A percentile compares a stretch with the other conserved stretches of the same genome.
phyloP scores from a whole-genome alignment of 257 asterid species.

The Gentiana macrophylla region DNA sequence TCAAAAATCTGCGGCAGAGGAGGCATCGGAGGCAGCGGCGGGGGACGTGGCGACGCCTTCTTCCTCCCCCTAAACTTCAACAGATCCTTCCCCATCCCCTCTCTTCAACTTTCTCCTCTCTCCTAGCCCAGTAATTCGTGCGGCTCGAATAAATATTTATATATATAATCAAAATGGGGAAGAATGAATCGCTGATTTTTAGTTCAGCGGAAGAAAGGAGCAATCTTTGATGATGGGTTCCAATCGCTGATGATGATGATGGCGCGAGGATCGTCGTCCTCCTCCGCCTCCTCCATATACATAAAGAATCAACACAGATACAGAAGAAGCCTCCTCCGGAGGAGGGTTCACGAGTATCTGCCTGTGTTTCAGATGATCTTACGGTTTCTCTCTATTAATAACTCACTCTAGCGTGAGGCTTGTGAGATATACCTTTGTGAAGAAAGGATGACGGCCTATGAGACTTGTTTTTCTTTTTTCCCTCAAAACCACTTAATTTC shows the following conservation, averaged over 20 bases:
- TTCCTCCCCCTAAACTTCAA: constrained; percentile 52
- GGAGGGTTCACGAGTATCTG: no score
- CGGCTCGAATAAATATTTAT: background rate
- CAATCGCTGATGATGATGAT: background rate
- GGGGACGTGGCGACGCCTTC: constrained; percentile 26
- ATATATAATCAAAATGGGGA: background rate
- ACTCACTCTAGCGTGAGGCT: no score
- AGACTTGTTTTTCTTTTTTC: no score
- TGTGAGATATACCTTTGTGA: no score
- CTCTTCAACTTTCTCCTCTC: background rate
- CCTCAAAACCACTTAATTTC: no score
- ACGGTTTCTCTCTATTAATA: no score
- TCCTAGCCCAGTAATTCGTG: constrained; percentile 1
- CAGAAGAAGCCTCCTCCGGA: background rate
- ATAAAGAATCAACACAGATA: background rate
- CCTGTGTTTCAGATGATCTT: no score
- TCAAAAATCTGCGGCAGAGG: constrained; percentile 28
- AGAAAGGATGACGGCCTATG: no score
- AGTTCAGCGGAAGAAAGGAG: background rate
- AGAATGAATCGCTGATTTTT: background rate
- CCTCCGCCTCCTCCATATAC: constrained; percentile 6
- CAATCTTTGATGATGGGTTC: background rate
- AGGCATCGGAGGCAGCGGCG: constrained; percentile 27
- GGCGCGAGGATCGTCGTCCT: background rate
- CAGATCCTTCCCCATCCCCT: constrained; percentile 31